Evolutionary conservation across 2,329 filamentous ascomycete species (phyloP), one percentile per base, ranked within the genome.

Genomic region (Aaosphaeria pasadenensis): DNA sequence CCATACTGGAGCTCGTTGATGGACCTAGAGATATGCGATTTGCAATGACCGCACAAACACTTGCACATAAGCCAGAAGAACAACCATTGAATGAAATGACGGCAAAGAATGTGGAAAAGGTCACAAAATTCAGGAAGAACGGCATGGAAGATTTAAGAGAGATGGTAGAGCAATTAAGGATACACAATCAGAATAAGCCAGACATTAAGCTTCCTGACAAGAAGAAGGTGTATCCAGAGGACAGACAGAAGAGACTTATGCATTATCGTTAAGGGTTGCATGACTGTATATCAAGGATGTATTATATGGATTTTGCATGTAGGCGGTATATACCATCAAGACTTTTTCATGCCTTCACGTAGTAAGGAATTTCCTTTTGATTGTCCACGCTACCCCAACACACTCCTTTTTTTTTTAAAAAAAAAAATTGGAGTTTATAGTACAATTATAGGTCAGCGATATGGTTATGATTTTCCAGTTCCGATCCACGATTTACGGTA

Each of bases 1-100:
- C 94, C 24, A 91, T 99, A 55, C 85, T 99, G 42, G 91, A 97
- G 74, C 82, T 99, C 31, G 91, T 99, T 52, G 94, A 99, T 72
- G 91, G 92, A 33, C 90, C 91, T 32, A 88, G 86, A 69, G 94
- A 99, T 72, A 89, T 96, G 77, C 88, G 91, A 32, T 96, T 96
- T 74, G 89, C 90, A 62, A 85, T 97, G 82, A 96, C 91, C 3
- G 94, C 94, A 29, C 88, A 87, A 59, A 86, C 89, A 0, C 79
- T 97, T 5, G 89, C 89, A 39, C 79, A 84, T 30, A 66, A 78
- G 49, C 74, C 78, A 2, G 66, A 74, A 50, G 72, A 83, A 36
- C 77, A 81, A 44, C 68, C 75, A 2, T 74, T 88, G 60, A 87
- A 84, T 57, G 80, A 88, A 31, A 76, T 94, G 59, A 96, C 92